These are phyloP conservation scores for Sphagnum tenellum DNA, from an alignment of 225 moss, liverwort and hornwort genomes.

Conservation along the genomic window DNA sequence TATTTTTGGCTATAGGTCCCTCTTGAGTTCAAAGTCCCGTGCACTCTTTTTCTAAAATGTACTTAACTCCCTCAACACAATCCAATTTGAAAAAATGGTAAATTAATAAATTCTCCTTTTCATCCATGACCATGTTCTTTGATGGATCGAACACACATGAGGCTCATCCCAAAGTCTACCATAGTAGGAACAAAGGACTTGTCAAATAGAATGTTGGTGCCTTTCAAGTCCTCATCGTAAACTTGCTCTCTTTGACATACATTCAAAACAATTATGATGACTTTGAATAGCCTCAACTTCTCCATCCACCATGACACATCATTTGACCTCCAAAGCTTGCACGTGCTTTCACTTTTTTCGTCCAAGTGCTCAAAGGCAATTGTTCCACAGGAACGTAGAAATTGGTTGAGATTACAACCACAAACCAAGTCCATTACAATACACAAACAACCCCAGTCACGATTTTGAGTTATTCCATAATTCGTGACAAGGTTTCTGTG, in stretches of 20 bases:
- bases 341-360: neutral
- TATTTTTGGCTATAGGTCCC: no score
- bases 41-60: conserved; percentile 9
- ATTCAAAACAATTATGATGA: conserved; percentile 15
- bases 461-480: conserved; percentile 7
- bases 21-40: neutral
- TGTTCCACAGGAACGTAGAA: conserved; percentile 6
- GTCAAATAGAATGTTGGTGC: conserved; percentile 17
- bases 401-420: conserved; percentile 15
- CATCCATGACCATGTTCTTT: conserved; percentile 16
- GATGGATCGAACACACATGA: conserved; percentile 13
- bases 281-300: conserved; percentile 15
- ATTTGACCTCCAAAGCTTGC: conserved; percentile 3
- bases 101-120: conserved; percentile 15
- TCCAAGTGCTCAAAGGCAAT: neutral
- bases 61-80: conserved; percentile 18
- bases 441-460: conserved; percentile 7
- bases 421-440: conserved; percentile 14
- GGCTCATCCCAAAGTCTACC: conserved; percentile 23
- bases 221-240: conserved; percentile 23
- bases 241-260: conserved; percentile 12
- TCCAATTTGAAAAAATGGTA: conserved; percentile 16
- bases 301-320: conserved; percentile 20
- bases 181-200: conserved; percentile 7
- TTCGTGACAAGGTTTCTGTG: conserved; percentile 14